A percentile compares a stretch with the other conserved stretches of the same genome.
These are phyloP conservation scores for Diaporthe caulivora DNA, from an alignment of 2,329 filamentous ascomycete species.

Conservation along the genomic window DNA sequence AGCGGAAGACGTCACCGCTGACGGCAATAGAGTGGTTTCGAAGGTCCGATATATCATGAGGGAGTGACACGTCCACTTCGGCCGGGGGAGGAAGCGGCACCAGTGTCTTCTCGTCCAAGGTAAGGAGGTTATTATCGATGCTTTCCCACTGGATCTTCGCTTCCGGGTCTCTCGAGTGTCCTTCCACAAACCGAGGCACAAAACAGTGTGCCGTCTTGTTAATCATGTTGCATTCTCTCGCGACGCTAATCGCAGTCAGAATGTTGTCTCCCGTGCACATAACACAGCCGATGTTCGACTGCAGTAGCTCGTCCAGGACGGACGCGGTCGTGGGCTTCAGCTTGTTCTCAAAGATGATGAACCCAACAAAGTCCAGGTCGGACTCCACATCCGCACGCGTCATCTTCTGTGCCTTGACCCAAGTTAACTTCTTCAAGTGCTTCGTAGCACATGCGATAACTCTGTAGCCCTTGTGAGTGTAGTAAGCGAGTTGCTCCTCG, in stretches of 20 bases:
- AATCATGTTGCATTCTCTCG: conserved; percentile 88
- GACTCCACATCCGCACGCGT: conserved; percentile 86
- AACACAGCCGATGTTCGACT: conserved; percentile 87
- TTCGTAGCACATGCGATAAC: conserved; percentile 96
- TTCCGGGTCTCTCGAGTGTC: conserved; percentile 79
- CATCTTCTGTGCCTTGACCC: conserved; percentile 97
- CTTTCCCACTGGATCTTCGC: conserved; percentile 89
- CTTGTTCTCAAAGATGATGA: conserved; percentile 99
- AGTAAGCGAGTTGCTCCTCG: conserved; percentile 87
- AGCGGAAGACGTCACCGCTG: conserved; percentile 94
- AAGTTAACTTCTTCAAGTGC: conserved; percentile 87
- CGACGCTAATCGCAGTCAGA: conserved; percentile 94
- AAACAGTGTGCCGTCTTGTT: conserved; percentile 89
- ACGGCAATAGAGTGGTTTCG: conserved; percentile 91
- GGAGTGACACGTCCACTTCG: conserved; percentile 83
- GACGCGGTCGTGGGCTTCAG: conserved; percentile 87
- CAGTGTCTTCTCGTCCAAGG: conserved; percentile 83
- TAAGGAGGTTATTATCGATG: conserved; percentile 86
- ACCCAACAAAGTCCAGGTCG: conserved; percentile 88
- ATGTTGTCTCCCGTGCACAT: conserved; percentile 99
- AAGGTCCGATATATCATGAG: conserved; percentile 85
- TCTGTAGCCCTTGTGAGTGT: conserved; percentile 95
- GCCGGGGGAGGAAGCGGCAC: conserved; percentile 78
- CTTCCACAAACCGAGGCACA: conserved; percentile 87
- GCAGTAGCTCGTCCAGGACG: conserved; percentile 84